Percentiles rank a stretch among this genome's conserved stretches.
Conservation (phyloP, 1,284 basidiomycete species). For the Ustilago esculenta region DNA sequence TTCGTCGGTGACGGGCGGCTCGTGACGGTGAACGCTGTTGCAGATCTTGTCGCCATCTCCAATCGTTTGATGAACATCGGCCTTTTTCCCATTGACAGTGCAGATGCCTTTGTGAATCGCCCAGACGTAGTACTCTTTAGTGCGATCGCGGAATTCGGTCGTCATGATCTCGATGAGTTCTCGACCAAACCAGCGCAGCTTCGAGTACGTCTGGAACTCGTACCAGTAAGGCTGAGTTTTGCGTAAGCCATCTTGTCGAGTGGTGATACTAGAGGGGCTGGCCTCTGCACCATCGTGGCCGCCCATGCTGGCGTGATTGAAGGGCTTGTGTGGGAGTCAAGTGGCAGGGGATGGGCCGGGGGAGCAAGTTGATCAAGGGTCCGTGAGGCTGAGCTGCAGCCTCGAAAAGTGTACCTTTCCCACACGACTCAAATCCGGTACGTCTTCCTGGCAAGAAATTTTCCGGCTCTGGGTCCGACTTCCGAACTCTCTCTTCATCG, state of each 20-base stretch:
- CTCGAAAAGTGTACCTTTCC: neutral
- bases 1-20: slow-evolving; percentile 89
- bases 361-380: slow-evolving; percentile 2
- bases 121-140: slow-evolving; percentile 68
- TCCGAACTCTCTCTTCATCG: slow-evolving; percentile 8
- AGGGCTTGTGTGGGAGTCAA: neutral
- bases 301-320: slow-evolving; percentile 7
- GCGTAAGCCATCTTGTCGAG: slow-evolving; percentile 28
- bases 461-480: slow-evolving; percentile 8
- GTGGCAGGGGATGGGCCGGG: neutral
- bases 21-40: slow-evolving; percentile 93
- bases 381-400: neutral
- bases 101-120: slow-evolving; percentile 91
- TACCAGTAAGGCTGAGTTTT: slow-evolving; percentile 64
- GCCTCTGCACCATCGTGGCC: slow-evolving; percentile 9
- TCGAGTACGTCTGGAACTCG: slow-evolving; percentile 78
- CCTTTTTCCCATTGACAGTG: slow-evolving; percentile 86
- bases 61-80: slow-evolving; percentile 81
- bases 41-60: slow-evolving; percentile 86
- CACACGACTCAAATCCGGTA: neutral
- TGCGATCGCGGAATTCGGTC: slow-evolving; percentile 68
- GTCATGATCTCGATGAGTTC: slow-evolving; percentile 73
- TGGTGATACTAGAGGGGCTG: slow-evolving; percentile 10
- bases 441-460: slow-evolving; percentile 10
- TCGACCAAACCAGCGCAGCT: slow-evolving; percentile 85